phyloP scores from a whole-genome alignment of 768 basidiomycete genomes.

The Lentinula boryana region DNA sequence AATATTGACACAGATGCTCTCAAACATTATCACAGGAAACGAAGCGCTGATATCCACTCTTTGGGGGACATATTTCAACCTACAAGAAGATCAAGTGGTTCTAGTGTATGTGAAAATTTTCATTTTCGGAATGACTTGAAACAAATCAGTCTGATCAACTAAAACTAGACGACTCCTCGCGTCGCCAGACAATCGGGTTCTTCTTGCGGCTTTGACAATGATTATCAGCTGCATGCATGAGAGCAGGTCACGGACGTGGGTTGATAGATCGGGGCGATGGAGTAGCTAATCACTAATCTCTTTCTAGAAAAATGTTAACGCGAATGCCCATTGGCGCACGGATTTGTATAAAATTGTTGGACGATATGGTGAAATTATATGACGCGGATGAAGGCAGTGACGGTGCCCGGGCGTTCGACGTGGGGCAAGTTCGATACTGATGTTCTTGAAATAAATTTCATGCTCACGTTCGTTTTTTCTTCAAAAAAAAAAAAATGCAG shows the following conservation, averaged over 20 bases:
- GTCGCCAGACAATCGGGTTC: conserved; percentile 57
- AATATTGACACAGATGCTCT: conserved; percentile 70
- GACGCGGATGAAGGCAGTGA: conserved; percentile 63
- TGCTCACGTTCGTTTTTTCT: background rate
- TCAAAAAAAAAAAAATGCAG: conserved; percentile 23
- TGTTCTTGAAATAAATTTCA: background rate
- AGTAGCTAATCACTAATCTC: background rate
- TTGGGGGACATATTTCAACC: conserved; percentile 60
- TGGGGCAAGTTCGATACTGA: conserved; percentile 45
- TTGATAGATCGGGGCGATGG: conserved; percentile 9
- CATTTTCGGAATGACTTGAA: background rate
- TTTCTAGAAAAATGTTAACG: conserved; percentile 43
- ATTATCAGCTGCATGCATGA: conserved; percentile 67
- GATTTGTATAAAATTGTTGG: conserved; percentile 63
- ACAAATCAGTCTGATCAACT: conserved; percentile 11
- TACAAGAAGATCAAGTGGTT: conserved; percentile 69
- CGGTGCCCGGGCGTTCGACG: conserved; percentile 65
- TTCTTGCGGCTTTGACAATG: conserved; percentile 61
- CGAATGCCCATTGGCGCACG: conserved; percentile 52
- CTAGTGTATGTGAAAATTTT: conserved; percentile 49
- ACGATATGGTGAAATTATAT: conserved; percentile 63
- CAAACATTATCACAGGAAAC: conserved; percentile 80
- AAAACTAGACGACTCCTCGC: conserved; percentile 49
- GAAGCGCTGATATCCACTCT: conserved; percentile 46
- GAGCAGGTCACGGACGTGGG: conserved; percentile 51